Evolutionary conservation across 2,329 filamentous ascomycete genomes (phyloP).

Genomic region (Arthrobotrys musiformis): DNA sequence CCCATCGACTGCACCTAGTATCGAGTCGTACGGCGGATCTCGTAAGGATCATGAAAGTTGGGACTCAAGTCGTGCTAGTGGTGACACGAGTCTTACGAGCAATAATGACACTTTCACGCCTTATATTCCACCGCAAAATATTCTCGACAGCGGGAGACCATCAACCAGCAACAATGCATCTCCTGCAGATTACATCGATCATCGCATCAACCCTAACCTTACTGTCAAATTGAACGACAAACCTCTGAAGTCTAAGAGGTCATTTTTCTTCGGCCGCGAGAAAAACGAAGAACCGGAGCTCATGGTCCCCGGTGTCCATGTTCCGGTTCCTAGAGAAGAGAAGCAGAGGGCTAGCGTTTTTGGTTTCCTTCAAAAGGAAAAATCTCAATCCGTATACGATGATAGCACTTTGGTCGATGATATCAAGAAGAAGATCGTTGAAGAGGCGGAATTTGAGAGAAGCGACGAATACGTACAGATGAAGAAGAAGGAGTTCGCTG

Average conservation of each 20-base stretch:
- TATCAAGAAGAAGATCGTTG: background rate
- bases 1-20: conserved; percentile 42
- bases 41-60: conserved; percentile 35
- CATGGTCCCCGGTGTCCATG: background rate
- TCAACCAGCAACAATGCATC: background rate
- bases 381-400: background rate
- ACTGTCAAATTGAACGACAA: background rate
- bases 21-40: conserved; percentile 39
- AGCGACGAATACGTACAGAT: background rate
- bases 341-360: background rate
- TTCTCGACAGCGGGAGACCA: background rate
- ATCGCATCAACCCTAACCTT: background rate
- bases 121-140: background rate
- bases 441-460: background rate
- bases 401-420: background rate
- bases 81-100: conserved; percentile 46
- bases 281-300: background rate
- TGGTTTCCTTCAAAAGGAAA: conserved; percentile 8
- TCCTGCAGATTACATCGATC: background rate
- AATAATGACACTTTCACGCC: conserved; percentile 23
- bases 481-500: background rate
- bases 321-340: background rate
- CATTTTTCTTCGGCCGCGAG: background rate
- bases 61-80: conserved; percentile 39
- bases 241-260: background rate